Conservation (phyloP, 2,329 filamentous ascomycete genomes). For the Pyricularia sp. region DNA sequence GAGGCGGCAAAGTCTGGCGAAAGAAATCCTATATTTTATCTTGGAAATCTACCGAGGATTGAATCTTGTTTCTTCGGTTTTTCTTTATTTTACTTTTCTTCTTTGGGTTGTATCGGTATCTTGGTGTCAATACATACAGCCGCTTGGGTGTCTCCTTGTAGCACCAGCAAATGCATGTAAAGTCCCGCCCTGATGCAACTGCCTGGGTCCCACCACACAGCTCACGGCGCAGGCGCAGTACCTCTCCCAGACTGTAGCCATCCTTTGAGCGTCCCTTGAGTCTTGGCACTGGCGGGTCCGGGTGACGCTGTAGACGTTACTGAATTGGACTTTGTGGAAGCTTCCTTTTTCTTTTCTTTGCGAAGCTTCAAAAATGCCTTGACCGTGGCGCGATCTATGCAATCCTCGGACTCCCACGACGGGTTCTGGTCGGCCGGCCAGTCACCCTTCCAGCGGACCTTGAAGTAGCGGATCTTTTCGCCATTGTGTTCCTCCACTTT, state of each 20-base stretch:
- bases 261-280: not conserved
- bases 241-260: not conserved
- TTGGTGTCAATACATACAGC: not conserved
- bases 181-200: not conserved
- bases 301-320: not conserved
- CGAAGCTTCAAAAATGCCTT: conserved; percentile 26
- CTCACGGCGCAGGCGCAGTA: not conserved
- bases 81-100: not conserved
- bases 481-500: conserved; percentile 26
- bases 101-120: not conserved
- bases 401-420: conserved; percentile 47
- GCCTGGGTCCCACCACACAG: not conserved
- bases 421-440: conserved; percentile 48
- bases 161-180: not conserved
- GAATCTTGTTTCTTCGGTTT: too few relatives aligned
- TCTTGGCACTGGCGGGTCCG: not conserved
- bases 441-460: conserved; percentile 46
- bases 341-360: conserved; percentile 21
- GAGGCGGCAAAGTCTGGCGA: too few relatives aligned
- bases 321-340: not conserved
- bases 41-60: too few relatives aligned
- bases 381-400: conserved; percentile 33
- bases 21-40: too few relatives aligned
- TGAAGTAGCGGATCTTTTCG: conserved; percentile 32
- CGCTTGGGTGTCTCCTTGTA: not conserved